Percentiles rank a stretch among this genome's conserved stretches.
phyloP scores from a whole-genome alignment of 2,329 filamentous ascomycete species.

The Botryotinia convoluta region DNA sequence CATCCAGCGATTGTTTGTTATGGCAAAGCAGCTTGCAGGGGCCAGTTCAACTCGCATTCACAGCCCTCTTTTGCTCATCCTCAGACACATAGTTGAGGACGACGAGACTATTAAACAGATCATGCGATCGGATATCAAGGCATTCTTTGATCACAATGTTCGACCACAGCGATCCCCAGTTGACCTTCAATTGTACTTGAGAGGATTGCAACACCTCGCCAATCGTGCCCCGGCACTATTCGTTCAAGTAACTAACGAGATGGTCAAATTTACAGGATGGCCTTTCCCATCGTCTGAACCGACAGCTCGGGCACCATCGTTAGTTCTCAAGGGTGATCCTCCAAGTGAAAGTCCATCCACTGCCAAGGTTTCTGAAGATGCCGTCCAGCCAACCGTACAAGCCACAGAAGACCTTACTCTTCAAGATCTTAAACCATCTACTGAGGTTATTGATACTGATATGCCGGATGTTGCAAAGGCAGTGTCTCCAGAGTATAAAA shows the following conservation, averaged over 20 bases:
- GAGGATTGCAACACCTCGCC: constrained; percentile 74
- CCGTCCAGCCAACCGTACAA: constrained; percentile 37
- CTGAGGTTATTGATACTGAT: constrained; percentile 57
- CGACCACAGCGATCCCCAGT: constrained; percentile 53
- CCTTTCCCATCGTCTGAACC: constrained; percentile 39
- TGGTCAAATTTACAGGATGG: constrained; percentile 71
- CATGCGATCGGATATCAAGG: constrained; percentile 84
- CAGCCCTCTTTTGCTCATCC: constrained; percentile 65
- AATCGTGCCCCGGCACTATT: constrained; percentile 83
- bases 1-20: constrained; percentile 85
- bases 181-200: constrained; percentile 72
- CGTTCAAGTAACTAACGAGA: constrained; percentile 81
- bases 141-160: constrained; percentile 61
- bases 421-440: constrained; percentile 57
- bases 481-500: constrained; percentile 63
- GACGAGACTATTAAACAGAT: constrained; percentile 86
- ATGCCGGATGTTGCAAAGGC: constrained; percentile 64
- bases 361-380: constrained; percentile 31
- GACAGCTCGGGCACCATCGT: constrained; percentile 45
- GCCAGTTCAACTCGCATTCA: constrained; percentile 73
- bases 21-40: constrained; percentile 88
- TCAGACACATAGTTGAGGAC: constrained; percentile 93
- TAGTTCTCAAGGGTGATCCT: constrained; percentile 35
- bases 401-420: constrained; percentile 39
- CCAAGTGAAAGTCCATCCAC: constrained; percentile 17